These are phyloP conservation scores for Primulina huaijiensis DNA, from an alignment of 257 asterid genomes.

Conservation along the genomic window DNA sequence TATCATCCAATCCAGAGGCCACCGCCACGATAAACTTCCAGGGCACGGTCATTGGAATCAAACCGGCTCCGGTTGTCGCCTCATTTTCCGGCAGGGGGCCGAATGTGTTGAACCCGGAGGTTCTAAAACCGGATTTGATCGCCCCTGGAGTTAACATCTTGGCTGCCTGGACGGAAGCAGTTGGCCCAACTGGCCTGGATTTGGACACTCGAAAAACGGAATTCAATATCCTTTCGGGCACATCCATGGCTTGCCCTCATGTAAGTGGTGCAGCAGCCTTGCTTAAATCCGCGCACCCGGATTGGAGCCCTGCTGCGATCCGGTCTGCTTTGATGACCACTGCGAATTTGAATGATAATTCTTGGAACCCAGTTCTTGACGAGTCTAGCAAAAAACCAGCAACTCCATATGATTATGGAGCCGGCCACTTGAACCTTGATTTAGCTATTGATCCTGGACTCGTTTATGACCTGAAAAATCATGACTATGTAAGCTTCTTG, in stretches of 20 bases:
- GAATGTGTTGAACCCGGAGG: constrained; percentile 81
- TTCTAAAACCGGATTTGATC: constrained; percentile 79
- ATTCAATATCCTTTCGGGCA: constrained; percentile 85
- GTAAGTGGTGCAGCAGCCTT: constrained; percentile 96
- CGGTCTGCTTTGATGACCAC: constrained; percentile 98
- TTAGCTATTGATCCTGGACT: constrained; percentile 91
- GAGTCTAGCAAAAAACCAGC: constrained; percentile 73
- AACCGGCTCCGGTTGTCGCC: constrained; percentile 95
- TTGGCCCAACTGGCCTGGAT: constrained; percentile 88
- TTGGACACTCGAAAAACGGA: constrained; percentile 66
- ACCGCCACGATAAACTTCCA: constrained; percentile 62
- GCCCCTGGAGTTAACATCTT: constrained; percentile 94
- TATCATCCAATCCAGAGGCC: constrained; percentile 43
- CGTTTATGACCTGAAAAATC: constrained; percentile 61
- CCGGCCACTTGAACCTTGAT: constrained; percentile 84
- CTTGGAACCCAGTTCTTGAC: constrained; percentile 51
- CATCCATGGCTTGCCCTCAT: constrained; percentile 98
- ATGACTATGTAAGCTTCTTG: constrained; percentile 70
- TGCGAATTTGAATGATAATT: constrained; percentile 53
- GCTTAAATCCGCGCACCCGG: constrained; percentile 94
- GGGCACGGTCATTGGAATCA: constrained; percentile 74
- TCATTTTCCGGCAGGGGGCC: constrained; percentile 93
- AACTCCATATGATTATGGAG: constrained; percentile 78
- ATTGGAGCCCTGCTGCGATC: constrained; percentile 93
- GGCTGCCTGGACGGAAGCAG: constrained; percentile 92